Evolutionary conservation across 345 rosid genomes (phyloP).

Genomic region (Populus davidiana): DNA sequence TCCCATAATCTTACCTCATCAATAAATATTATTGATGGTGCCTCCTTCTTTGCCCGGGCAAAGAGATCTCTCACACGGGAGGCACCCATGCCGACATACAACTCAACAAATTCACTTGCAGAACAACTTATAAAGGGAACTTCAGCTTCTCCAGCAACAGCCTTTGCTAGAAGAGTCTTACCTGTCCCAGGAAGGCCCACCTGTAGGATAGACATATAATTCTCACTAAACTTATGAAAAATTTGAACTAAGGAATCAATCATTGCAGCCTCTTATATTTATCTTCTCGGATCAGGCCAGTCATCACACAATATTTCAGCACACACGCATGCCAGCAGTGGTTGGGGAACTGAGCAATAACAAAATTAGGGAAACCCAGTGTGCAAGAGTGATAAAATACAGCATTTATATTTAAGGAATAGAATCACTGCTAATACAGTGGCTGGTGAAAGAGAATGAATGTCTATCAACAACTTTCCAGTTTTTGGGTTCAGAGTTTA

Average conservation of each 20-base stretch:
- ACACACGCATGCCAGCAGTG: not conserved
- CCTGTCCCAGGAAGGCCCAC: conserved; percentile 99
- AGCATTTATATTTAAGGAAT: not conserved
- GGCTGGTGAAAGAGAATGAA: not conserved
- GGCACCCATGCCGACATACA: conserved; percentile 99
- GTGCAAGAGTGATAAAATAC: not conserved
- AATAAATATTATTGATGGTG: conserved; percentile 91
- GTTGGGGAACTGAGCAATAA: not conserved
- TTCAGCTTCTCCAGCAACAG: conserved; percentile 95
- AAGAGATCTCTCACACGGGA: conserved; percentile 96
- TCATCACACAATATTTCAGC: not conserved
- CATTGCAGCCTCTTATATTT: conserved; percentile 1
- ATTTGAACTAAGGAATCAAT: not conserved
- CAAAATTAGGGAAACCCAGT: not conserved
- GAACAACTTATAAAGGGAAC: conserved; percentile 96
- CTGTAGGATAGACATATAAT: conserved; percentile 37
- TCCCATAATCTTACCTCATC: conserved; percentile 63
- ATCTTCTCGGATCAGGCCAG: conserved; percentile 5
- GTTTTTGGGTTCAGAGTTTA: not conserved
- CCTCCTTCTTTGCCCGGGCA: conserved; percentile 94
- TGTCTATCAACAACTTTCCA: not conserved
- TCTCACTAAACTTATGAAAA: not conserved
- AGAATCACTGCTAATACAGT: not conserved
- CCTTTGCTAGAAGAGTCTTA: conserved; percentile 93
- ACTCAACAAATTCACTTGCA: conserved; percentile 93